Percentiles rank a stretch among this genome's conserved stretches.
phyloP scores from a whole-genome alignment of 805 yeast species.

The Myxozyma neglecta region DNA sequence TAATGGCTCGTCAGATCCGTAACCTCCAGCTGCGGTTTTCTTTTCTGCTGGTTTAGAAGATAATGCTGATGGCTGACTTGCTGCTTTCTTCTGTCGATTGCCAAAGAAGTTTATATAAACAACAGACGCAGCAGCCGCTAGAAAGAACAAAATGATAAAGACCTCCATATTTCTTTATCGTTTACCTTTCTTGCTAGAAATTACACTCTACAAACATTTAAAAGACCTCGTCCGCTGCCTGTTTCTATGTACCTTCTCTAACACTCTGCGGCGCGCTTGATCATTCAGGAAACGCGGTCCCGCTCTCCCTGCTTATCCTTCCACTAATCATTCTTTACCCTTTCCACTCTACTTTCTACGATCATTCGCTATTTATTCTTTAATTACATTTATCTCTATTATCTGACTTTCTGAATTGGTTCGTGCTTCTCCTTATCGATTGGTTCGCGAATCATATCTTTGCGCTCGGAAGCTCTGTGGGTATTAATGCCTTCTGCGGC shows the following conservation, averaged over 20 bases:
- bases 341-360: background rate
- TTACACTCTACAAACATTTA: too few species aligned
- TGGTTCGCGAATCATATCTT: too few species aligned
- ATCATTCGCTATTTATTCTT: background rate
- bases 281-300: constrained; percentile 10
- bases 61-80: background rate
- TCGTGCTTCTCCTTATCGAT: background rate
- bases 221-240: too few species aligned
- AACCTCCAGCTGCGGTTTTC: background rate
- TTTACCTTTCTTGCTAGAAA: too few species aligned
- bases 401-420: background rate
- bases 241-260: background rate
- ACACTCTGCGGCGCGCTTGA: background rate
- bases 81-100: background rate
- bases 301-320: background rate
- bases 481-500: background rate
- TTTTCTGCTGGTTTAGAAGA: background rate
- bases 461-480: too few species aligned
- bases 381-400: background rate
- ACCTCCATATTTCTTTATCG: background rate
- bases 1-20: background rate
- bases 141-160: background rate
- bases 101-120: background rate
- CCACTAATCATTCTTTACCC: background rate
- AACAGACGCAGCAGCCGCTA: background rate